These are phyloP conservation scores for Chionographis japonica DNA, from an alignment of 106 monocot species.

Conservation along the genomic window DNA sequence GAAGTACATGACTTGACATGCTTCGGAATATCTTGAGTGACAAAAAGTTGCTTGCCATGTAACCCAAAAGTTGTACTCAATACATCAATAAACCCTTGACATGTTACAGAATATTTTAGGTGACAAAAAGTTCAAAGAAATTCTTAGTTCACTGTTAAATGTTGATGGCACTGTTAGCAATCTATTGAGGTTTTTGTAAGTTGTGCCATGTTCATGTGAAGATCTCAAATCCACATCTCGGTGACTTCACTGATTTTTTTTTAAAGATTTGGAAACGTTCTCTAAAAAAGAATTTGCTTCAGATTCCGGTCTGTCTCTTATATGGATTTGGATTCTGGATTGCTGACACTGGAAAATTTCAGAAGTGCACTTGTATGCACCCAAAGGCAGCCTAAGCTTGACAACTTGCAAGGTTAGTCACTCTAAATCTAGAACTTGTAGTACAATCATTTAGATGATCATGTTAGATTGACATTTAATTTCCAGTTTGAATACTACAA, in stretches of 20 bases:
- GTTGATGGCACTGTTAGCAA: constrained; percentile 52
- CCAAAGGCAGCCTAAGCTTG: constrained; percentile 74
- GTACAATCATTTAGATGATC: neutral
- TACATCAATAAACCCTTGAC: constrained; percentile 18
- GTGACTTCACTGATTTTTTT: neutral
- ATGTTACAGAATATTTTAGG: constrained; percentile 55
- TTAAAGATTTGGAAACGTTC: neutral
- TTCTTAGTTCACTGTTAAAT: constrained; percentile 38
- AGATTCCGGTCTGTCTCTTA: constrained; percentile 65
- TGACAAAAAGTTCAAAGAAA: constrained; percentile 73
- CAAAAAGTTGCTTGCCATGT: neutral
- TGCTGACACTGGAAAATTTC: constrained; percentile 66
- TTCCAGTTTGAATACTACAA: no score
- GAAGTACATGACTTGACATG: no score
- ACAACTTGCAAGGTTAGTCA: constrained; percentile 52
- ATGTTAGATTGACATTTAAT: no score
- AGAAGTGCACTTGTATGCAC: constrained; percentile 40
- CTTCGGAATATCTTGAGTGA: neutral
- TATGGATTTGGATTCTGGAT: constrained; percentile 68
- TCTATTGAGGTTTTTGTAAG: constrained; percentile 81
- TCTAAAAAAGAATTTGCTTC: constrained; percentile 7
- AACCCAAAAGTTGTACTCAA: neutral
- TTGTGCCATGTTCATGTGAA: neutral
- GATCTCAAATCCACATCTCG: neutral
- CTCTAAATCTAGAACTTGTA: neutral